A percentile compares a stretch with the other conserved stretches of the same genome.
phyloP scores from a whole-genome alignment of 2,329 filamentous ascomycete species.

The Sporothrix euskadiensis region DNA sequence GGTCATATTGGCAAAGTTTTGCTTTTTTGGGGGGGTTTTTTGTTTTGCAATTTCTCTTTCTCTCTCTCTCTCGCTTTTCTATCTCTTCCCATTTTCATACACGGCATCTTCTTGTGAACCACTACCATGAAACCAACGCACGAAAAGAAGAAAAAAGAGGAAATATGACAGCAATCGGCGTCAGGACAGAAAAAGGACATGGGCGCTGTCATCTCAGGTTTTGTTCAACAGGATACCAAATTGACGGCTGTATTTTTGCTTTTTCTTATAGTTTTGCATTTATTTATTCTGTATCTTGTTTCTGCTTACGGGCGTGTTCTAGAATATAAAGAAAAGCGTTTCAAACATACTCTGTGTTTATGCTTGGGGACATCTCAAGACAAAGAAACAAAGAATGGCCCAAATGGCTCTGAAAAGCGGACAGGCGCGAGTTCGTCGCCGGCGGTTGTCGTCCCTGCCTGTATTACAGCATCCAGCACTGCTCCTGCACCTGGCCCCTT shows the following conservation, averaged over 20 bases:
- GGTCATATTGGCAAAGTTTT: constrained; percentile 14
- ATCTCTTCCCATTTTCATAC: not conserved
- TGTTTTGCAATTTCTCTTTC: not conserved
- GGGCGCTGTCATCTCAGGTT: constrained; percentile 21
- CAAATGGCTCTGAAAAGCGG: not conserved
- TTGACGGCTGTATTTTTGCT: constrained; percentile 14
- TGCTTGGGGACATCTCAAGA: not conserved
- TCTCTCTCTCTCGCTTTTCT: not conserved
- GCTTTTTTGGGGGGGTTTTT: not conserved
- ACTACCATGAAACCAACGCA: not conserved
- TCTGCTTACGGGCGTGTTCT: not conserved
- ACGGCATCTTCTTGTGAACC: constrained; percentile 9
- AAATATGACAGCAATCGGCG: constrained; percentile 6
- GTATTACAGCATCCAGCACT: not conserved
- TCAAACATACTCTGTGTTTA: no score
- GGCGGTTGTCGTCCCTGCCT: not conserved
- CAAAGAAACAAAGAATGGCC: not conserved
- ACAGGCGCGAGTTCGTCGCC: not conserved
- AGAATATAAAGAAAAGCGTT: not conserved
- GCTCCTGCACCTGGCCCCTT: constrained; percentile 2
- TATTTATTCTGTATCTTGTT: not conserved
- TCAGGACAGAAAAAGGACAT: constrained; percentile 19
- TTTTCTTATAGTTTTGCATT: not conserved
- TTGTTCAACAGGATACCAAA: constrained; percentile 29
- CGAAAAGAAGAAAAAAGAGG: not conserved